These are phyloP conservation scores for Gastrolobium villosum DNA, from an alignment of 306 rosid species.

Conservation along the genomic window DNA sequence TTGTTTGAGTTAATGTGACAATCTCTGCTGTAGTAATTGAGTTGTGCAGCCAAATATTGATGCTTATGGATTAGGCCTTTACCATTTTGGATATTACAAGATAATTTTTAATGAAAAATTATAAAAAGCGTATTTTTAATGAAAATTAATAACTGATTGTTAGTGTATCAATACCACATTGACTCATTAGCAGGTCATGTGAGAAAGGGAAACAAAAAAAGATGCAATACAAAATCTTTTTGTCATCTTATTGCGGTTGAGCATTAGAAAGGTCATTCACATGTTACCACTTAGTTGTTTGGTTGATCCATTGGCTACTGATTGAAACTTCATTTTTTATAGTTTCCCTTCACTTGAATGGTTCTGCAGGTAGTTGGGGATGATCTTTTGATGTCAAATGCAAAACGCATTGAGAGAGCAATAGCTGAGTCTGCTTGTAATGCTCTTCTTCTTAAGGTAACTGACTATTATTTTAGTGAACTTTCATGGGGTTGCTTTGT, in stretches of 20 bases:
- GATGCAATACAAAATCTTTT: not conserved
- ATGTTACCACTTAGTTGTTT: slow-evolving; percentile 33
- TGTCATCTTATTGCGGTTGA: slow-evolving; percentile 21
- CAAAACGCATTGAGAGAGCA: slow-evolving; percentile 84
- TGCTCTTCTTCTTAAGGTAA: slow-evolving; percentile 92
- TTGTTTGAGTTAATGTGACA: slow-evolving; percentile 30
- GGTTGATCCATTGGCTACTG: slow-evolving; percentile 38
- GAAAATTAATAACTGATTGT: not conserved
- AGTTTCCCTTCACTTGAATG: slow-evolving; percentile 45
- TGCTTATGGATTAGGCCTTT: slow-evolving; percentile 2
- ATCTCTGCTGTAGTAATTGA: slow-evolving; percentile 37
- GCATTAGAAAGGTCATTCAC: not conserved
- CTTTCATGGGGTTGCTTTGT: slow-evolving; percentile 26
- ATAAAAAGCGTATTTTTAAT: not conserved
- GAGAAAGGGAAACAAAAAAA: not conserved
- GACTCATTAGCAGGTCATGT: slow-evolving; percentile 1
- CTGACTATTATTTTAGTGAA: slow-evolving; percentile 31
- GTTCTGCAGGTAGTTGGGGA: slow-evolving; percentile 89
- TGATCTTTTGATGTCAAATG: slow-evolving; percentile 88
- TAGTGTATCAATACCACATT: not conserved
- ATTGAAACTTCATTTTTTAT: slow-evolving; percentile 34
- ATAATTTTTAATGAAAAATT: not conserved
- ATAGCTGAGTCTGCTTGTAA: slow-evolving; percentile 80
- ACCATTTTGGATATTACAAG: slow-evolving; percentile 20
- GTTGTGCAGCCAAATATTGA: slow-evolving; percentile 37